Conservation (phyloP, 1,284 basidiomycete species). For the Sporisorium scitamineum region DNA sequence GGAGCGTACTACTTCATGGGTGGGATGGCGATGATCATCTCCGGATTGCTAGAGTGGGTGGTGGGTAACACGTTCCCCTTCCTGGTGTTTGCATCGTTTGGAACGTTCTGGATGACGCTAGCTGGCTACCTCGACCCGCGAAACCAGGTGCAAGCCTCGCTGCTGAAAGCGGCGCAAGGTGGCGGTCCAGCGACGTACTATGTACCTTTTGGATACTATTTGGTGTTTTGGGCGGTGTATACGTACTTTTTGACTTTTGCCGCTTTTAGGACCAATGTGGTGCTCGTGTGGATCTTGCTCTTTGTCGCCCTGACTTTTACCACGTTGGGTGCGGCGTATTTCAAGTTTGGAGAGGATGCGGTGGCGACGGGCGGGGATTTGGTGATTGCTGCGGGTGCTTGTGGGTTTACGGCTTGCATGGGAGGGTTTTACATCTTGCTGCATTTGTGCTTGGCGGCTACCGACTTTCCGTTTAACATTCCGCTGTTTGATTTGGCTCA, state of each 20-base stretch:
- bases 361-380: conserved; percentile 20
- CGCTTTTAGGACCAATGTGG: conserved; percentile 50
- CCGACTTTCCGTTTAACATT: conserved; percentile 55
- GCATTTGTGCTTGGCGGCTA: conserved; percentile 47
- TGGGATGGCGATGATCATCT: conserved; percentile 36
- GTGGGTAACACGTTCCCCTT: conserved; percentile 58
- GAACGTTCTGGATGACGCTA: conserved; percentile 52
- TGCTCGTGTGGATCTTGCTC: conserved; percentile 54
- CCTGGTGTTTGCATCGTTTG: conserved; percentile 52
- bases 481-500: conserved; percentile 45
- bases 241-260: conserved; percentile 54
- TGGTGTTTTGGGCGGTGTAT: conserved; percentile 53
- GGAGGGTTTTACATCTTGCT: conserved; percentile 52
- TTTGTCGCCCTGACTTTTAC: conserved; percentile 53
- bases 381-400: conserved; percentile 40
- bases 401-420: conserved; percentile 51
- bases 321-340: conserved; percentile 41
- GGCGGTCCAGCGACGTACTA: conserved; percentile 29
- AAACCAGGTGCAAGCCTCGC: conserved; percentile 27
- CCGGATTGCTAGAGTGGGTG: conserved; percentile 46
- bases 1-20: conserved; percentile 48
- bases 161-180: conserved; percentile 18
- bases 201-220: conserved; percentile 42
- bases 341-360: conserved; percentile 32
- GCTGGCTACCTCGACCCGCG: conserved; percentile 43